Conservation (phyloP, 1,284 basidiomycete genomes). For the Neonothopanus nambi region DNA sequence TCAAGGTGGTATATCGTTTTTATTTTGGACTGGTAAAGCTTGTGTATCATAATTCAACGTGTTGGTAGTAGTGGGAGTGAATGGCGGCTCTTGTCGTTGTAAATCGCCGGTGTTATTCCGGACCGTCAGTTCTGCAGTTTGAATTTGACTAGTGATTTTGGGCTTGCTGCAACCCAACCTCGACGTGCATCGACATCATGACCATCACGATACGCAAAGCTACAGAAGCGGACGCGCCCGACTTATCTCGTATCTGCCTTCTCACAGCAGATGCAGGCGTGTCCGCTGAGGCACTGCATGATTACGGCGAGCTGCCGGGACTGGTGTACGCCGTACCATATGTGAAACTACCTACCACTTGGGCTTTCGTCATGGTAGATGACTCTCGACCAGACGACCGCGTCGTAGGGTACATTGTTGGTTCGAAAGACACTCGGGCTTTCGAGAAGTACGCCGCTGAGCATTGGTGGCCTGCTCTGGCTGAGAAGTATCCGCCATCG, state of each 20-base stretch:
- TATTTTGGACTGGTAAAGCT: background rate
- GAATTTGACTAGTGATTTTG: too few relatives aligned
- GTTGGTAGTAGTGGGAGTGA: background rate
- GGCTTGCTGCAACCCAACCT: too few relatives aligned
- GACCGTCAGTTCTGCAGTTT: too few relatives aligned
- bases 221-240: conserved; percentile 50
- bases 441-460: conserved; percentile 52
- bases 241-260: conserved; percentile 70
- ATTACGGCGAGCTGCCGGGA: conserved; percentile 62
- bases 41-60: background rate
- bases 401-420: conserved; percentile 64
- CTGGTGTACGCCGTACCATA: conserved; percentile 74
- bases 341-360: conserved; percentile 62
- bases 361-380: conserved; percentile 73
- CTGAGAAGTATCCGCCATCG: conserved; percentile 49
- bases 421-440: conserved; percentile 57
- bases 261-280: conserved; percentile 70
- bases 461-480: conserved; percentile 60
- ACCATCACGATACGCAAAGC: conserved; percentile 54
- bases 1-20: background rate
- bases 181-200: conserved; percentile 36
- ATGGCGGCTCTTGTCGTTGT: background rate
- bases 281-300: conserved; percentile 62
- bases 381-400: conserved; percentile 33
- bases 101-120: background rate